Conservation (phyloP, 768 basidiomycete genomes). For the Scleroderma citrinum region DNA sequence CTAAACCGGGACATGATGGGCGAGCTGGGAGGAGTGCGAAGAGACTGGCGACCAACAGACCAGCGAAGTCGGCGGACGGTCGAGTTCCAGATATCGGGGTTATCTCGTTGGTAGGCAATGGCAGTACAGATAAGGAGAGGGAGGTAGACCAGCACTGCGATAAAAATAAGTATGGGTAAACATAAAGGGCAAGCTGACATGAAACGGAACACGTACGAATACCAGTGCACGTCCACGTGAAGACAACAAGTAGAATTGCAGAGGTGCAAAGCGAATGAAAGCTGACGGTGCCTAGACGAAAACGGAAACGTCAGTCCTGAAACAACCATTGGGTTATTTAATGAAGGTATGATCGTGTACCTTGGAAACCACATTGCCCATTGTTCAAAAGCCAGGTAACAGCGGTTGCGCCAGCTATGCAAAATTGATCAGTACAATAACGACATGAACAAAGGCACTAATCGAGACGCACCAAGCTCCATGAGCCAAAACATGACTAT, state of each 20-base stretch:
- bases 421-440: conserved; percentile 2
- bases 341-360: conserved; percentile 15
- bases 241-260: conserved; percentile 48
- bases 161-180: conserved; percentile 2
- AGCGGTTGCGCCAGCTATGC: conserved; percentile 47
- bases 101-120: conserved; percentile 37
- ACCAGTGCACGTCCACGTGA: conserved; percentile 48
- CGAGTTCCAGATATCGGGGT: conserved; percentile 47
- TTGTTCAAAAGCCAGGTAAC: conserved; percentile 35
- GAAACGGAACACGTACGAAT: conserved; percentile 31
- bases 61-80: conserved; percentile 40
- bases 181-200: neutral
- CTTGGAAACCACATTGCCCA: conserved; percentile 28
- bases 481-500: conserved; percentile 49
- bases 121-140: conserved; percentile 41
- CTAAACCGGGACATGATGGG: conserved; percentile 31
- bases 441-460: neutral
- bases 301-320: neutral
- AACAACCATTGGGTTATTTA: neutral
- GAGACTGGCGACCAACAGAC: conserved; percentile 21
- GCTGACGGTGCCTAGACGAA: neutral
- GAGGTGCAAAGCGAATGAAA: conserved; percentile 39
- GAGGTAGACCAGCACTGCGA: conserved; percentile 55
- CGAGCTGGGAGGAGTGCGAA: conserved; percentile 33
- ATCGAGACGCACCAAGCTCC: conserved; percentile 46